These are phyloP conservation scores for Arabis alpina DNA, from an alignment of 345 rosid species.

Conservation along the genomic window DNA sequence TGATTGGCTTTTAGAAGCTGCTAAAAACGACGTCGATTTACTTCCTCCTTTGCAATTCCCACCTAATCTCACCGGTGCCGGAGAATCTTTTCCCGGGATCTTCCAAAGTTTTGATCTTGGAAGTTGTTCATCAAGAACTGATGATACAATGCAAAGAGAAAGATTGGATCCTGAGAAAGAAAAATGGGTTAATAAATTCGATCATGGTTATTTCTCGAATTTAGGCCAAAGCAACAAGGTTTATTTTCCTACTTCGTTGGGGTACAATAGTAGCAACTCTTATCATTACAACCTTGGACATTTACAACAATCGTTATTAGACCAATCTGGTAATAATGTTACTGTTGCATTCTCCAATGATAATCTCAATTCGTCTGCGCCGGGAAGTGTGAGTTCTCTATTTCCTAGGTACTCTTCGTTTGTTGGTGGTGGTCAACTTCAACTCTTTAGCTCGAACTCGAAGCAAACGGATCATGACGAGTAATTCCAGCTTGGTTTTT, in stretches of 20 bases:
- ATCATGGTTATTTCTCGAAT: conserved; percentile 43
- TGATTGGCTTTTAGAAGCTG: conserved; percentile 84
- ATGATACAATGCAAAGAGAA: conserved; percentile 43
- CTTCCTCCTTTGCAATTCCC: conserved; percentile 86
- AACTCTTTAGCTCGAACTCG: conserved; percentile 38
- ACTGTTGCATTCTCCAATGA: conserved; percentile 49
- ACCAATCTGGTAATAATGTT: conserved; percentile 61
- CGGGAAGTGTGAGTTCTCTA: conserved; percentile 45
- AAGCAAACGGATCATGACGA: conserved; percentile 30
- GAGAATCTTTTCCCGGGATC: conserved; percentile 43
- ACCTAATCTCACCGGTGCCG: conserved; percentile 48
- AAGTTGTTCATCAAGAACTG: conserved; percentile 44
- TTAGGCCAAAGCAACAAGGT: conserved; percentile 44
- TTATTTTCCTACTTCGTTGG: conserved; percentile 37
- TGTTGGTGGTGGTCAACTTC: conserved; percentile 46
- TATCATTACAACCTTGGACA: conserved; percentile 57
- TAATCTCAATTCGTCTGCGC: conserved; percentile 32
- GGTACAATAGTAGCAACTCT: conserved; percentile 43
- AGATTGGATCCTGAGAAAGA: no score
- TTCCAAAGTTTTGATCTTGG: conserved; percentile 45
- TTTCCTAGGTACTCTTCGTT: conserved; percentile 59
- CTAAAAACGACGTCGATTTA: conserved; percentile 69
- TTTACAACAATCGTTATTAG: conserved; percentile 57
- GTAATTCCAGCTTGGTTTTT: conserved; percentile 1
- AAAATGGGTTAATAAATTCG: no score